A percentile compares a stretch with the other conserved stretches of the same genome.
Conservation (phyloP, 2,329 filamentous ascomycete genomes). For the Phaeosphaeria sp. region DNA sequence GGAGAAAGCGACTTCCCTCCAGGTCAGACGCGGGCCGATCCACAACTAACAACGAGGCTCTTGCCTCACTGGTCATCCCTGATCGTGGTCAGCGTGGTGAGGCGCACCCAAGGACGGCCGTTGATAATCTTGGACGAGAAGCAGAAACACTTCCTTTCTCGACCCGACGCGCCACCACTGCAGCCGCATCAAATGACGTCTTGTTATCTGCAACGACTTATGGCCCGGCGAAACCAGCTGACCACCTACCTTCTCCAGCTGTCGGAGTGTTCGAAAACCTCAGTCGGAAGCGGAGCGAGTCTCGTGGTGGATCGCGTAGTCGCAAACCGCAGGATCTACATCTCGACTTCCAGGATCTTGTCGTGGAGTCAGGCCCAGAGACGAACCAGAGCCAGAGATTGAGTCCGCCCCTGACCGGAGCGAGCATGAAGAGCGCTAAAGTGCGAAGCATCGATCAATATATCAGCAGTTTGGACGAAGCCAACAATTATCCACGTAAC, state of each 20-base stretch:
- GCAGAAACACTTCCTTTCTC: constrained; percentile 51
- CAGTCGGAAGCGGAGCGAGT: constrained; percentile 67
- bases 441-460: constrained; percentile 79
- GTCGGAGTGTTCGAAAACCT: constrained; percentile 68
- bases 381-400: constrained; percentile 59
- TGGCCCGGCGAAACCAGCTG: constrained; percentile 34
- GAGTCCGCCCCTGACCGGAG: constrained; percentile 52
- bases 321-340: constrained; percentile 77
- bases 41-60: constrained; percentile 39
- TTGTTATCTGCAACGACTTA: constrained; percentile 48
- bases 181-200: constrained; percentile 67
- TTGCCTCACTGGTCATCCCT: constrained; percentile 44
- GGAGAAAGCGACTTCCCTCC: constrained; percentile 69
- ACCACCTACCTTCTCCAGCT: constrained; percentile 68
- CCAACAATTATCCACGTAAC: constrained; percentile 63
- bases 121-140: constrained; percentile 48
- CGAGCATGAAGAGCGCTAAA: constrained; percentile 64
- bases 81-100: constrained; percentile 42
- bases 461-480: constrained; percentile 83
- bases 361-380: constrained; percentile 42
- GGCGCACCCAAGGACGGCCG: constrained; percentile 39
- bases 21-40: constrained; percentile 39
- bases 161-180: constrained; percentile 36
- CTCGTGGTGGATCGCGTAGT: constrained; percentile 74
- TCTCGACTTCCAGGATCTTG: constrained; percentile 53